These are phyloP conservation scores for Torulaspora delbrueckii DNA, from an alignment of 805 yeast genomes.

Conservation along the genomic window DNA sequence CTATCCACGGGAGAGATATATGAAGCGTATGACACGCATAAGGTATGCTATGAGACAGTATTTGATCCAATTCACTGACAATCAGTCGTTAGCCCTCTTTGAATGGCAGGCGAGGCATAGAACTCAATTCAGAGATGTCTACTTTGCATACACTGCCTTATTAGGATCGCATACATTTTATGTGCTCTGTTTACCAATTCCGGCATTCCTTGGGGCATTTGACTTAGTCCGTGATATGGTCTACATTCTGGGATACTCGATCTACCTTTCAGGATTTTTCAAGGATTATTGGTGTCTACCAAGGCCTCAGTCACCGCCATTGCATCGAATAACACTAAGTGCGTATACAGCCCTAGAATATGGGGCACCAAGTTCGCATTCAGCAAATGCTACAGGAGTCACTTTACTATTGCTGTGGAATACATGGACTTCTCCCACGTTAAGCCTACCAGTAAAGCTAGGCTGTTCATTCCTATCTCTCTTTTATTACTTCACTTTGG, in stretches of 20 bases:
- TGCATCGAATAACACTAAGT: conserved; percentile 82
- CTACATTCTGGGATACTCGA: conserved; percentile 55
- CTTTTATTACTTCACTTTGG: conserved; percentile 58
- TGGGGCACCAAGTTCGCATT: conserved; percentile 91
- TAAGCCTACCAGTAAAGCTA: conserved; percentile 6
- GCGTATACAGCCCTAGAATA: conserved; percentile 89
- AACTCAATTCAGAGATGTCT: conserved; percentile 53
- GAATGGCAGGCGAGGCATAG: conserved; percentile 51
- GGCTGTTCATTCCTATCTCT: conserved; percentile 19
- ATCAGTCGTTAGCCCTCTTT: conserved; percentile 60
- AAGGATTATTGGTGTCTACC: conserved; percentile 90
- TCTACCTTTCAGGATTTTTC: conserved; percentile 63
- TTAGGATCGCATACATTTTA: conserved; percentile 93
- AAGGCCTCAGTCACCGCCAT: conserved; percentile 87
- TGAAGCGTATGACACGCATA: conserved; percentile 47
- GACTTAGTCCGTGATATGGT: conserved; percentile 60
- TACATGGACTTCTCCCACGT: conserved; percentile 11
- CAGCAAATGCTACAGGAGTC: conserved; percentile 91
- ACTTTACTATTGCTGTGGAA: conserved; percentile 45
- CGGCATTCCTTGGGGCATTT: conserved; percentile 73
- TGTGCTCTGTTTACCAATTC: conserved; percentile 79
- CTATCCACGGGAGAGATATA: conserved; percentile 61
- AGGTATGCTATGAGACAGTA: conserved; percentile 51
- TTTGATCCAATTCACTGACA: conserved; percentile 52
- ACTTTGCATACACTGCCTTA: conserved; percentile 83